A percentile compares a stretch with the other conserved stretches of the same genome.
phyloP scores from a whole-genome alignment of 768 basidiomycete genomes.

The Crucibulum laeve region DNA sequence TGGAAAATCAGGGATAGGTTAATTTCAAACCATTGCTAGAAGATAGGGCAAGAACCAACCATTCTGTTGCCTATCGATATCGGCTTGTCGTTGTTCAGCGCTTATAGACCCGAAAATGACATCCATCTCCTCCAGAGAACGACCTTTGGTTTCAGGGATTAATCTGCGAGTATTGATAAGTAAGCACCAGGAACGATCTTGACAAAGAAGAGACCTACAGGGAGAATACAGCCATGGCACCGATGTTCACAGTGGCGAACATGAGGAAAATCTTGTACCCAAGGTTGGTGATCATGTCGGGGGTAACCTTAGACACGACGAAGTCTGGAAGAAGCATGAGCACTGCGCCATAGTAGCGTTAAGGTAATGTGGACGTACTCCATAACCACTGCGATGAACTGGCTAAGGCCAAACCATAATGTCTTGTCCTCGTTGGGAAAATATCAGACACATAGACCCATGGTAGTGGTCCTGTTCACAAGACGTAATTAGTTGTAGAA shows the following conservation, averaged over 20 bases:
- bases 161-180: constrained; percentile 23
- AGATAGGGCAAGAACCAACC: constrained; percentile 17
- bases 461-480: constrained; percentile 31
- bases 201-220: constrained; percentile 34
- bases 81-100: constrained; percentile 45
- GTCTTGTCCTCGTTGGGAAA: constrained; percentile 80
- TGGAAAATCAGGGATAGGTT: background rate
- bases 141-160: constrained; percentile 62
- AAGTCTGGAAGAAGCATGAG: constrained; percentile 42
- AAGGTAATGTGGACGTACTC: constrained; percentile 39
- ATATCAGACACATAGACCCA: constrained; percentile 78
- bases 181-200: background rate
- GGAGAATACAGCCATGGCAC: constrained; percentile 64
- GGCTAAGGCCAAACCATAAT: constrained; percentile 73
- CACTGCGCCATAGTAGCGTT: background rate
- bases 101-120: constrained; percentile 53
- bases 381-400: constrained; percentile 82
- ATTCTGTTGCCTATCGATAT: constrained; percentile 45
- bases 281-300: constrained; percentile 51
- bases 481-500: constrained; percentile 22
- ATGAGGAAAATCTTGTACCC: constrained; percentile 76
- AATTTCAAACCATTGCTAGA: background rate
- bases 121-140: constrained; percentile 51
- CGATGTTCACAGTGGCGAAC: constrained; percentile 73
- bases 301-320: constrained; percentile 69